phyloP scores from a whole-genome alignment of 148 eudicot species.

The Amaranthus hypochondriacus region DNA sequence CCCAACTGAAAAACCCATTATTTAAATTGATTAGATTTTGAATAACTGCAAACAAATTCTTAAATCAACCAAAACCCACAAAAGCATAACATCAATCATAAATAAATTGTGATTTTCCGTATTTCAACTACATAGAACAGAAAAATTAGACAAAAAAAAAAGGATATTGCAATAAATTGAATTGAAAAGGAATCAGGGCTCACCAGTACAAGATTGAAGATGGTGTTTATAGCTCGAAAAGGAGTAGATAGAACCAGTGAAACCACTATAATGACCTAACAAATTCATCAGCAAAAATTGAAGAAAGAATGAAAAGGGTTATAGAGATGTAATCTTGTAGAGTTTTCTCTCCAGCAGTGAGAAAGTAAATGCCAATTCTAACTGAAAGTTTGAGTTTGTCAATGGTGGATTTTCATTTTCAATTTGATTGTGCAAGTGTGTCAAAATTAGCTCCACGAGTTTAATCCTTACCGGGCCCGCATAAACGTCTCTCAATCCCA shows the following conservation, averaged over 20 bases:
- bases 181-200: slow-evolving; percentile 5
- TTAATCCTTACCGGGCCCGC: no score
- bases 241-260: slow-evolving; percentile 9
- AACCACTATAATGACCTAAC: slow-evolving; percentile 16
- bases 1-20: slow-evolving; percentile 10
- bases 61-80: background rate
- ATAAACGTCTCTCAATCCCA: no score
- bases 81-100: background rate
- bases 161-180: background rate
- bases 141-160: background rate
- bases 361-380: no score
- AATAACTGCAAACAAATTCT: background rate
- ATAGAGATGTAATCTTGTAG: background rate
- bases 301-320: background rate
- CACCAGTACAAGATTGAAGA: slow-evolving; percentile 9
- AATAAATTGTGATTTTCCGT: background rate
- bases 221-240: slow-evolving; percentile 11
- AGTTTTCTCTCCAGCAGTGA: no score
- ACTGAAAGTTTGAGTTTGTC: no score
- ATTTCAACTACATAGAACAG: no score
- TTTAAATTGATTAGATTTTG: background rate
- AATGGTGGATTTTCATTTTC: no score
- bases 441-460: no score
- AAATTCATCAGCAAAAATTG: slow-evolving; percentile 18
- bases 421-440: no score